Evolutionary conservation across 2,329 filamentous ascomycete genomes (phyloP), one percentile per base, ranked within the genome.

Genomic region (Lasiodiplodia sp.): DNA sequence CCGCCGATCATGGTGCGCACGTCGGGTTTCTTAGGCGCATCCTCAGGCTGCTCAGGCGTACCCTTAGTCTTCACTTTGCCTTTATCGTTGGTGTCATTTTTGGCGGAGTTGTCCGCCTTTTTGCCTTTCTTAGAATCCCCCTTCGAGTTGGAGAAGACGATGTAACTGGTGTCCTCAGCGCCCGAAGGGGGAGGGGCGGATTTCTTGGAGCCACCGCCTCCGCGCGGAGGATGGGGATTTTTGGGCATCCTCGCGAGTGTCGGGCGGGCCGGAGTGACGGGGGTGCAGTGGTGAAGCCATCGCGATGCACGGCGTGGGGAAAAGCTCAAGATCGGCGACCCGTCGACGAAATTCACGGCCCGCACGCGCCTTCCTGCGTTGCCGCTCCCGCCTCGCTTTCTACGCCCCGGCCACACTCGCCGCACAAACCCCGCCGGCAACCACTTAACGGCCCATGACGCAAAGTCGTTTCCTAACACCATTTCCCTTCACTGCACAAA

Each of bases 1-100:
- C 96, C 96, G 52, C 94, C 96, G 76, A 99, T 97, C 72, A 99
- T 84, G 73, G 96, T 93, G 79, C 87, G 83, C 25, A 86, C 87
- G 60, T 88, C 85, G 51, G 88, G 87, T 73, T 87, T 88, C 78
- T 88, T 89, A n/a, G 83, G 83, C 7, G 78, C 80, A 60, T 82
- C 79, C 63, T 79, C 79, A 34, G 75, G 63, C 40, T 72, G 72
- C 21, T 70, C 73, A 47, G 72, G 69, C 31, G 70, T 38, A 8
- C 68, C 73, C 73, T 76, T 80, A 55, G 73, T 77, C 72, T 81
- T 79, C 38, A 75, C 75, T 69, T 79, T 80, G 28, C 62, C 75
- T 52, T 79, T 80, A 16, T 53, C 38, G 14, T 68, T 68, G 10
- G 69, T 67, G 11, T 73, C 66, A n/a, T 70, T 70, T 25, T 71